These are phyloP conservation scores for Colletotrichum chrysophilum DNA, from an alignment of 2,329 filamentous ascomycete species.

Conservation along the genomic window DNA sequence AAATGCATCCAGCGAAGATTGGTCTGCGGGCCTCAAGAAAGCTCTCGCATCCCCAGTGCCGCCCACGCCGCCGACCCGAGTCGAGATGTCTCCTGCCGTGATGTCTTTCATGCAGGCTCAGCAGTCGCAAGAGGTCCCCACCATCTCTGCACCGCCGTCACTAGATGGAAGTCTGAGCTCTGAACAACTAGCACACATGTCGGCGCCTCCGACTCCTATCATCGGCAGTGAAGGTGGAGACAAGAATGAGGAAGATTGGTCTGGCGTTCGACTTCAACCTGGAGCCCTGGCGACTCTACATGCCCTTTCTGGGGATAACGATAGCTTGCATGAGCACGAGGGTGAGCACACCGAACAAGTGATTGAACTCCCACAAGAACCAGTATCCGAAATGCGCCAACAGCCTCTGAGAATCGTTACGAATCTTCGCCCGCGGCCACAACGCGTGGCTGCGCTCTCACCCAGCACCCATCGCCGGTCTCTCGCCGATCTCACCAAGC, in stretches of 20 bases:
- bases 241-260: slow-evolving; percentile 70
- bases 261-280: slow-evolving; percentile 76
- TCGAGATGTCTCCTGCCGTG: slow-evolving; percentile 78
- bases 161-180: slow-evolving; percentile 88
- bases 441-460: slow-evolving; percentile 37
- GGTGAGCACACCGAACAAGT: slow-evolving; percentile 56
- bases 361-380: slow-evolving; percentile 51
- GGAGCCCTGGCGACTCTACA: slow-evolving; percentile 82
- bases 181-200: slow-evolving; percentile 83
- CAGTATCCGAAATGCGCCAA: slow-evolving; percentile 57
- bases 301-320: slow-evolving; percentile 66
- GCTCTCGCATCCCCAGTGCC: slow-evolving; percentile 63
- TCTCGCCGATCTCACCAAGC: slow-evolving; percentile 74
- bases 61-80: slow-evolving; percentile 68
- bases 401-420: slow-evolving; percentile 57
- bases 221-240: slow-evolving; percentile 61
- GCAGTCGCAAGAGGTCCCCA: slow-evolving; percentile 70
- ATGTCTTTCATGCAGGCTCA: slow-evolving; percentile 72
- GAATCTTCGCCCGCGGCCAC: slow-evolving; percentile 34
- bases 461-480: slow-evolving; percentile 57
- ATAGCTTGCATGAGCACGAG: slow-evolving; percentile 63
- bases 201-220: slow-evolving; percentile 84
- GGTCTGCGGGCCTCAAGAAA: slow-evolving; percentile 52
- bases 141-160: slow-evolving; percentile 82
- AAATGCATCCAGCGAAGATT: slow-evolving; percentile 39